phyloP scores from a whole-genome alignment of 23 red algal species.

The Pyropia haitanensis region DNA sequence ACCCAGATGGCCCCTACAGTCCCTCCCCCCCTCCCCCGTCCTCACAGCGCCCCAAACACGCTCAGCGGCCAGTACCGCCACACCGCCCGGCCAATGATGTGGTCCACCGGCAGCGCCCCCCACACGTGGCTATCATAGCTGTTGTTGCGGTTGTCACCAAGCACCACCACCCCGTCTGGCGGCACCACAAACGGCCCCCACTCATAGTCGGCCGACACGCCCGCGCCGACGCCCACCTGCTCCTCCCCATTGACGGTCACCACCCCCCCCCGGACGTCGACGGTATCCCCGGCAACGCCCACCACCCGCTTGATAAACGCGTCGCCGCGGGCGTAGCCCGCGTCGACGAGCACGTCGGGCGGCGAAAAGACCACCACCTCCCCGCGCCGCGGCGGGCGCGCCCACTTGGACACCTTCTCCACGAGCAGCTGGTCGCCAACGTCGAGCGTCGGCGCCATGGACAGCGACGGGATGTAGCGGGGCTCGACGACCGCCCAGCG shows the following conservation, averaged over 20 bases:
- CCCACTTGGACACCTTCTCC: conserved; percentile 70
- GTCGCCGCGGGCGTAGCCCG: conserved; percentile 69
- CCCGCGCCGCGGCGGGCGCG: conserved; percentile 39
- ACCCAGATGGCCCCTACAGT: too few relatives aligned
- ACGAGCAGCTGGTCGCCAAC: conserved; percentile 96
- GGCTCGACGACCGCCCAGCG: conserved; percentile 76
- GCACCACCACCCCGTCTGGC: conserved; percentile 69
- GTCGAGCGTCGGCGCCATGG: conserved; percentile 92
- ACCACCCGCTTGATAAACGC: conserved; percentile 96
- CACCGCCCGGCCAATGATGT: conserved; percentile 87
- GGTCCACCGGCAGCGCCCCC: conserved; percentile 81
- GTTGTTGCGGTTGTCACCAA: conserved; percentile 98
- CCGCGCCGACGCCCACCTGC: conserved; percentile 45
- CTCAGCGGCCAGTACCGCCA: conserved; percentile 86
- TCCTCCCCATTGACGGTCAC: conserved; percentile 64
- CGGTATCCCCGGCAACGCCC: conserved; percentile 62
- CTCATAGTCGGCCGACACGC: conserved; percentile 67
- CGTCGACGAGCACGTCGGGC: conserved; percentile 38
- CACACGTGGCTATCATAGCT: conserved; percentile 93
- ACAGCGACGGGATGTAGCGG: conserved; percentile 86
- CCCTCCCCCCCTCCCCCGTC: too few relatives aligned
- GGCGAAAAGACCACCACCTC: conserved; percentile 97
- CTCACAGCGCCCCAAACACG: conserved; percentile 26
- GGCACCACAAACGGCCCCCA: conserved; percentile 89
- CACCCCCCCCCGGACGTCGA: conserved; percentile 53